Evolutionary conservation across 2,329 filamentous ascomycete genomes (phyloP).

Genomic region (Karstenula rhodostoma): DNA sequence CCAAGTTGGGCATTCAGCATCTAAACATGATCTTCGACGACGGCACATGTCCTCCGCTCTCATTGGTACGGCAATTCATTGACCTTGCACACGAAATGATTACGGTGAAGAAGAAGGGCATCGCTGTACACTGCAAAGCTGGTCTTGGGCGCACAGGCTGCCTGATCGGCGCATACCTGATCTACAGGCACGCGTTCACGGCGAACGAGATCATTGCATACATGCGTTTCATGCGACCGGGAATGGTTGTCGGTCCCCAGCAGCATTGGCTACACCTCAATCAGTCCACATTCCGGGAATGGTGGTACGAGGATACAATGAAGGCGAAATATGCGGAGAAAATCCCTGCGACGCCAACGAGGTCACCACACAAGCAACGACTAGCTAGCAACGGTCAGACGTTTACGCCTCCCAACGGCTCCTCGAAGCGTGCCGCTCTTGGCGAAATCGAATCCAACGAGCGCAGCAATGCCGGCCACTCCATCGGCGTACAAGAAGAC

Average conservation of each 20-base stretch:
- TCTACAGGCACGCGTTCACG: slow-evolving; percentile 96
- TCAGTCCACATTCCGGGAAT: slow-evolving; percentile 96
- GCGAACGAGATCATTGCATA: slow-evolving; percentile 97
- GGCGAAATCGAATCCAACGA: slow-evolving; percentile 91
- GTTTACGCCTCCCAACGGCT: slow-evolving; percentile 85
- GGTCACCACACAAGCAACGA: slow-evolving; percentile 56
- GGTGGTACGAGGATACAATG: slow-evolving; percentile 84
- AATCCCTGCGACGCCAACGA: slow-evolving; percentile 65
- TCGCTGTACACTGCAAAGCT: slow-evolving; percentile 98
- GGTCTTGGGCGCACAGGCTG: slow-evolving; percentile 95
- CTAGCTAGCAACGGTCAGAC: slow-evolving; percentile 72
- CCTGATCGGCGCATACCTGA: slow-evolving; percentile 95
- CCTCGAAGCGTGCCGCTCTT: slow-evolving; percentile 81
- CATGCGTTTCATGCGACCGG: slow-evolving; percentile 98
- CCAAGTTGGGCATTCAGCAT: slow-evolving; percentile 91
- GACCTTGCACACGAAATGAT: slow-evolving; percentile 95
- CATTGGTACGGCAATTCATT: slow-evolving; percentile 93
- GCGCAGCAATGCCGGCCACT: slow-evolving; percentile 54
- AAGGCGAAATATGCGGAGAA: slow-evolving; percentile 80
- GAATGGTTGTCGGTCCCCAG: slow-evolving; percentile 98
- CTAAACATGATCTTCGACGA: slow-evolving; percentile 99
- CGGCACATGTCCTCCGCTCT: slow-evolving; percentile 89
- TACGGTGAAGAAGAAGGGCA: slow-evolving; percentile 86
- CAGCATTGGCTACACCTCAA: slow-evolving; percentile 99
- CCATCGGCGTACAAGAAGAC: slow-evolving; percentile 78